These are phyloP conservation scores for Strobilomyces dryophilus DNA, from an alignment of 768 basidiomycete genomes.

Conservation along the genomic window DNA sequence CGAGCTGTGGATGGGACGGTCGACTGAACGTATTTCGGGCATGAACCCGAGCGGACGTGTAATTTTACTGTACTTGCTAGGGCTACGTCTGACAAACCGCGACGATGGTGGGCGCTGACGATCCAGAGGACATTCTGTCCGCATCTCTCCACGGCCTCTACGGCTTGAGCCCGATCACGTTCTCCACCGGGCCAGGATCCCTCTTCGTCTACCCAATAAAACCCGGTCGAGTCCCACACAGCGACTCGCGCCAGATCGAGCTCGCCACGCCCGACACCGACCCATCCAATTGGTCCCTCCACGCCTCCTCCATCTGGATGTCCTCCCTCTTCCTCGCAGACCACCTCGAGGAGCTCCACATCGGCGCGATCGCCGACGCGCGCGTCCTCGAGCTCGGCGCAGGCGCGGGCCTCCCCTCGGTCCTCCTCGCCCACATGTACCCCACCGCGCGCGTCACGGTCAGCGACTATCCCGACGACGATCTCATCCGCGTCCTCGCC, in stretches of 20 bases:
- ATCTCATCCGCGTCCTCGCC: constrained; percentile 52
- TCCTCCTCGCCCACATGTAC: constrained; percentile 53
- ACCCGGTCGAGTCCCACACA: constrained; percentile 13
- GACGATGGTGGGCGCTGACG: not conserved
- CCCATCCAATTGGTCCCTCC: constrained; percentile 67
- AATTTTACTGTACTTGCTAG: not conserved
- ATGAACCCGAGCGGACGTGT: constrained; percentile 14
- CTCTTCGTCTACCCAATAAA: constrained; percentile 43
- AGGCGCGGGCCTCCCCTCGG: constrained; percentile 69
- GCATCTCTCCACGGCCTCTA: constrained; percentile 61
- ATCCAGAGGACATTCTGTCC: constrained; percentile 67
- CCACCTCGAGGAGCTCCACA: constrained; percentile 47
- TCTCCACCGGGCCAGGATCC: constrained; percentile 53
- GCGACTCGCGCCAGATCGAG: constrained; percentile 30
- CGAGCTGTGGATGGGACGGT: constrained; percentile 54
- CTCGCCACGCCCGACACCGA: constrained; percentile 62
- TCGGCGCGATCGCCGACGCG: constrained; percentile 29
- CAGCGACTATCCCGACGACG: constrained; percentile 71
- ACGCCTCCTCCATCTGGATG: constrained; percentile 75
- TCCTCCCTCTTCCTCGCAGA: constrained; percentile 66
- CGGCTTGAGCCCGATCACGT: constrained; percentile 54
- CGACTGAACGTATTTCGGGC: constrained; percentile 68
- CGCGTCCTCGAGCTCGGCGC: constrained; percentile 71
- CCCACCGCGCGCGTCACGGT: constrained; percentile 40
- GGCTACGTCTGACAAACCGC: not conserved